Evolutionary conservation across 2,329 filamentous ascomycete genomes (phyloP).

Genomic region (Cladosporium sp.): DNA sequence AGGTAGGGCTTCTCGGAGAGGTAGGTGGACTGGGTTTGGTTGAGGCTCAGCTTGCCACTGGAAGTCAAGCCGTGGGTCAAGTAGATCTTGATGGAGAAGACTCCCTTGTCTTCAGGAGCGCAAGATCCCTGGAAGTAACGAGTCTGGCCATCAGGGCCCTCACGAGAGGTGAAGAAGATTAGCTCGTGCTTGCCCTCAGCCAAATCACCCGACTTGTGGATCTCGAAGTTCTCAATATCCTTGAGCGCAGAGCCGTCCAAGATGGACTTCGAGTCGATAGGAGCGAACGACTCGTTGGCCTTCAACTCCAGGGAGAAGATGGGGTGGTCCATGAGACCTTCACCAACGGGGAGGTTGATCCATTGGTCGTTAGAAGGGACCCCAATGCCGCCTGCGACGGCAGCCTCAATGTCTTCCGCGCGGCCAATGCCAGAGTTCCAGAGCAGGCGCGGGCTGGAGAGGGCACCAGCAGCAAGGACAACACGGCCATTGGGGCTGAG

Average conservation of each 20-base stretch:
- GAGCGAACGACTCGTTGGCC: conserved; percentile 47
- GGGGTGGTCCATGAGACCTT: conserved; percentile 55
- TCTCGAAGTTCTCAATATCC: conserved; percentile 41
- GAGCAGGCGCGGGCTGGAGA: conserved; percentile 64
- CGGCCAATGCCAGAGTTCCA: conserved; percentile 65
- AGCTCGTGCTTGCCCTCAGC: conserved; percentile 63
- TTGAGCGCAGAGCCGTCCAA: conserved; percentile 40
- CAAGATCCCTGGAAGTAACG: conserved; percentile 60
- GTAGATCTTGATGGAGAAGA: conserved; percentile 47
- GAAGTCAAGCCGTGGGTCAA: conserved; percentile 60
- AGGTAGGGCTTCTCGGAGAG: conserved; percentile 60
- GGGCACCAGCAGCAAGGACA: conserved; percentile 62
- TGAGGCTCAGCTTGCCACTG: conserved; percentile 58
- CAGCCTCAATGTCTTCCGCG: conserved; percentile 42
- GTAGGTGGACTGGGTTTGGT: conserved; percentile 51
- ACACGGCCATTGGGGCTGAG: conserved; percentile 59
- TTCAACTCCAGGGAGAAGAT: conserved; percentile 49
- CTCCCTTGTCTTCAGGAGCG: conserved; percentile 59
- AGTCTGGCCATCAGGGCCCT: conserved; percentile 52
- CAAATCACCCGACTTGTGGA: conserved; percentile 54
- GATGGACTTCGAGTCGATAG: conserved; percentile 38
- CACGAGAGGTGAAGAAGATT: conserved; percentile 57
- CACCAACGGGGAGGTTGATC: conserved; percentile 50
- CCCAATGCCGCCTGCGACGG: conserved; percentile 42
- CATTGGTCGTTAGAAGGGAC: conserved; percentile 42